A percentile compares a stretch with the other conserved stretches of the same genome.
These are phyloP conservation scores for Crithidia bombi DNA, from an alignment of 208 protist genomes.

Conservation along the genomic window DNA sequence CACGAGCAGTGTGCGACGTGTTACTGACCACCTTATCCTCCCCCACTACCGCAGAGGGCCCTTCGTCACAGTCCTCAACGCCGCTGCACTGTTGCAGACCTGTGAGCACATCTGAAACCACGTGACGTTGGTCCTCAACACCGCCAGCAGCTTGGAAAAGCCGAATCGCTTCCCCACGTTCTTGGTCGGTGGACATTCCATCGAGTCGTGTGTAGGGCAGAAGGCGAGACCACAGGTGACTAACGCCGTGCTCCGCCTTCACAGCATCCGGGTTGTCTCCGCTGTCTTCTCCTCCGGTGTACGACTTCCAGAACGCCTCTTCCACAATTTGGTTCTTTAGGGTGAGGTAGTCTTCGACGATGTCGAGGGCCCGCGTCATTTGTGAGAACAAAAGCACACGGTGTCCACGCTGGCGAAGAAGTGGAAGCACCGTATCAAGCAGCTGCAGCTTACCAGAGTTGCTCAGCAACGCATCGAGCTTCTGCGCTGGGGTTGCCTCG, in stretches of 20 bases:
- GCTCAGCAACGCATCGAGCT: constrained; percentile 39
- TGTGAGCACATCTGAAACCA: neutral
- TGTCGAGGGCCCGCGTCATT: constrained; percentile 94
- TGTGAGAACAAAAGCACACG: constrained; percentile 97
- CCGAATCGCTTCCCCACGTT: constrained; percentile 63
- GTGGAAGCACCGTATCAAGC: constrained; percentile 90
- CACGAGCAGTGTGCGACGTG: no score
- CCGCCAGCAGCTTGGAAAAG: constrained; percentile 59
- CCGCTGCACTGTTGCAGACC: neutral
- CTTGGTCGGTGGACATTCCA: constrained; percentile 63
- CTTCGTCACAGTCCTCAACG: neutral
- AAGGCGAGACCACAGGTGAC: neutral
- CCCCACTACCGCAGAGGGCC: neutral
- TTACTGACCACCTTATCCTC: no score
- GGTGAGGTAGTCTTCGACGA: constrained; percentile 92
- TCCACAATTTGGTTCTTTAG: constrained; percentile 18
- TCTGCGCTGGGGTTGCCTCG: neutral
- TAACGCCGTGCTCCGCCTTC: neutral
- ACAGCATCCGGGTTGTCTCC: no score
- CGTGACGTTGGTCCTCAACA: neutral
- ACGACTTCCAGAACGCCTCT: neutral
- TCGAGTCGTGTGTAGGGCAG: constrained; percentile 91
- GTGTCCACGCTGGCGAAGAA: constrained; percentile 85
- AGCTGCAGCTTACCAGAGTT: constrained; percentile 89
- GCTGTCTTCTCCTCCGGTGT: no score